These are phyloP conservation scores for Steccherinum ochraceum DNA, from an alignment of 768 basidiomycete species.

Conservation along the genomic window DNA sequence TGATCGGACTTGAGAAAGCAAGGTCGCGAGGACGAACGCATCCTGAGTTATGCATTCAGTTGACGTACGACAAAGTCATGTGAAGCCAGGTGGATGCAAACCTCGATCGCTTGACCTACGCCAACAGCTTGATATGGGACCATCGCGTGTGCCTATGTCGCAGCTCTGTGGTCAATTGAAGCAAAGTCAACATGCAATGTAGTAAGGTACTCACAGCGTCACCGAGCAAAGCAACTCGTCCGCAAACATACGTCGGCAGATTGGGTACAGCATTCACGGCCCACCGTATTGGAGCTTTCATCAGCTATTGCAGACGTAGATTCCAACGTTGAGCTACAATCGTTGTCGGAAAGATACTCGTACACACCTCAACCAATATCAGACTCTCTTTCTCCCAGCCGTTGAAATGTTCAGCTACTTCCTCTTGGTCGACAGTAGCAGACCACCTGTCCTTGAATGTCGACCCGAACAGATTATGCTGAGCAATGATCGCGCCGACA, in stretches of 20 bases:
- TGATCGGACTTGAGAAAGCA: neutral
- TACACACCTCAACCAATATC: conserved; percentile 16
- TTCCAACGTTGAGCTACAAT: too few relatives aligned
- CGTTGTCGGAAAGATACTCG: neutral
- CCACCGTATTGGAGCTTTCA: conserved; percentile 25
- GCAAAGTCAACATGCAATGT: neutral
- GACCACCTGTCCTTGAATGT: conserved; percentile 20
- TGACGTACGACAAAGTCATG: neutral
- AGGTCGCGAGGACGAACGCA: neutral
- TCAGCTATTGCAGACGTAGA: conserved; percentile 13
- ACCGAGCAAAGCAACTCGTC: conserved; percentile 20
- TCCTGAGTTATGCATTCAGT: neutral
- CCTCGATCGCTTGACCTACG: conserved; percentile 13
- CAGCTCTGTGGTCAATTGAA: neutral
- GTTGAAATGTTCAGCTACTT: conserved; percentile 20
- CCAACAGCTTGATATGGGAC: conserved; percentile 11
- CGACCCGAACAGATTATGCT: conserved; percentile 8
- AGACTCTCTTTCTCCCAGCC: conserved; percentile 25
- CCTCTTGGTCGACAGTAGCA: conserved; percentile 14
- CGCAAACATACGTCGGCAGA: conserved; percentile 19
- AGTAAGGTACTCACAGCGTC: conserved; percentile 21
- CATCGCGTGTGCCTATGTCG: conserved; percentile 12
- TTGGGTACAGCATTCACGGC: conserved; percentile 24
- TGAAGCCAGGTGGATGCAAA: neutral
- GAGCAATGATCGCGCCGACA: neutral